phyloP scores from a whole-genome alignment of 805 yeast genomes.

The Saturnispora saitoi region DNA sequence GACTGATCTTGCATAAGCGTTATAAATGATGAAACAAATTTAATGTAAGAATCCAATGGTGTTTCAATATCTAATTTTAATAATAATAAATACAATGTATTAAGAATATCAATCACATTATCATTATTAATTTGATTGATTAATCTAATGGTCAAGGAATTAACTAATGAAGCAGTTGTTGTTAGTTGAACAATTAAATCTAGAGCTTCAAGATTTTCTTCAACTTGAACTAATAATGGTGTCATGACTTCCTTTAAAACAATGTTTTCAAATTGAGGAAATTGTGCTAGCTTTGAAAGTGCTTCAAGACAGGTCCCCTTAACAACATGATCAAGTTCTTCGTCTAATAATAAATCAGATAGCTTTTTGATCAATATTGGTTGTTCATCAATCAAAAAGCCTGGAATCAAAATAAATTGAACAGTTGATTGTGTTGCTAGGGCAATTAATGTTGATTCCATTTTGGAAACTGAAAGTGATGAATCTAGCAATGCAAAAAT shows the following conservation, averaged over 20 bases:
- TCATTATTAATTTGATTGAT: slow-evolving; percentile 4
- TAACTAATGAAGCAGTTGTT: slow-evolving; percentile 9
- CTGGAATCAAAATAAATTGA: slow-evolving; percentile 41
- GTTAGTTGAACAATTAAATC: slow-evolving; percentile 2
- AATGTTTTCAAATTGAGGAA: slow-evolving; percentile 9
- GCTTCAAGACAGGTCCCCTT: slow-evolving; percentile 47
- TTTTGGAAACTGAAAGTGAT: slow-evolving; percentile 54
- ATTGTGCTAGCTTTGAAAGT: slow-evolving; percentile 38
- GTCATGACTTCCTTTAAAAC: background rate
- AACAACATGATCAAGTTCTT: slow-evolving; percentile 37
- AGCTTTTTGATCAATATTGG: slow-evolving; percentile 46
- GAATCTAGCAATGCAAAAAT: slow-evolving; percentile 61
- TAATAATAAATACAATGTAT: slow-evolving; percentile 2
- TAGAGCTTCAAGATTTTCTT: background rate
- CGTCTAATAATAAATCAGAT: slow-evolving; percentile 50
- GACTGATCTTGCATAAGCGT: background rate
- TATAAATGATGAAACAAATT: slow-evolving; percentile 3
- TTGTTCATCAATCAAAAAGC: slow-evolving; percentile 31
- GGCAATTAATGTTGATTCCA: slow-evolving; percentile 63
- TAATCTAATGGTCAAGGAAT: slow-evolving; percentile 9
- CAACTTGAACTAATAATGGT: background rate
- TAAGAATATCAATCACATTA: background rate
- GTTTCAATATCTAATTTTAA: background rate
- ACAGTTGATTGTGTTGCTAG: slow-evolving; percentile 58
- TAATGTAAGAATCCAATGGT: slow-evolving; percentile 2